A percentile compares a stretch with the other conserved stretches of the same genome.
phyloP scores from a whole-genome alignment of 495 filamentous ascomycete genomes.

The Hypoxylon trugodes region DNA sequence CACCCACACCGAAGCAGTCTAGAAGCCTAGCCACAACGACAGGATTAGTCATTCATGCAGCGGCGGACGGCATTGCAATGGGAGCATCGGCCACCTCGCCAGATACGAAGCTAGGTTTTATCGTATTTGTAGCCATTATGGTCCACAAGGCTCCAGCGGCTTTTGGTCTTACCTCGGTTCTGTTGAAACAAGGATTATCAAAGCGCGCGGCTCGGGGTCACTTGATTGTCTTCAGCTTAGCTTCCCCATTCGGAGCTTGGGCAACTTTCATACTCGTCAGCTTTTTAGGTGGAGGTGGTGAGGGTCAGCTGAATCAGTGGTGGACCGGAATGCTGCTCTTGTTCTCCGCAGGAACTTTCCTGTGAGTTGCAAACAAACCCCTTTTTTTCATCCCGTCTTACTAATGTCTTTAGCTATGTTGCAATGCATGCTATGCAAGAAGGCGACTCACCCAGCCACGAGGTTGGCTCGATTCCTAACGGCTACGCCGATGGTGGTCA shows the following conservation, averaged over 20 bases:
- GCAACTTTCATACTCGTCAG: constrained; percentile 82
- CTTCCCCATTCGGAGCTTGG: constrained; percentile 87
- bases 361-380: constrained; percentile 65
- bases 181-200: constrained; percentile 86
- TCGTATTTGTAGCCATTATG: constrained; percentile 97
- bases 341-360: constrained; percentile 93
- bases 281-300: constrained; percentile 65
- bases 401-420: constrained; percentile 74
- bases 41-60: constrained; percentile 94
- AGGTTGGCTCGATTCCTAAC: constrained; percentile 64
- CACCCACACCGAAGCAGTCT: constrained; percentile 59
- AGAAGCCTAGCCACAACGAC: constrained; percentile 78
- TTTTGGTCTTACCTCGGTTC: constrained; percentile 88
- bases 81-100: constrained; percentile 82
- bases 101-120: constrained; percentile 77
- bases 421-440: constrained; percentile 99
- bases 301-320: constrained; percentile 66
- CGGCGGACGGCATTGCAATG: constrained; percentile 95
- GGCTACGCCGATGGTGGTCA: constrained; percentile 72
- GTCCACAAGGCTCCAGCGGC: constrained; percentile 96
- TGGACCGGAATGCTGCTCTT: constrained; percentile 91
- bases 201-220: constrained; percentile 87
- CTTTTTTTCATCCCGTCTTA: constrained; percentile 1
- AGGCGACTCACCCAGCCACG: constrained; percentile 60
- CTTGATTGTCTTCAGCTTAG: constrained; percentile 88